phyloP scores from a whole-genome alignment of 441 rosid genomes.

The Erysimum cheiri region DNA sequence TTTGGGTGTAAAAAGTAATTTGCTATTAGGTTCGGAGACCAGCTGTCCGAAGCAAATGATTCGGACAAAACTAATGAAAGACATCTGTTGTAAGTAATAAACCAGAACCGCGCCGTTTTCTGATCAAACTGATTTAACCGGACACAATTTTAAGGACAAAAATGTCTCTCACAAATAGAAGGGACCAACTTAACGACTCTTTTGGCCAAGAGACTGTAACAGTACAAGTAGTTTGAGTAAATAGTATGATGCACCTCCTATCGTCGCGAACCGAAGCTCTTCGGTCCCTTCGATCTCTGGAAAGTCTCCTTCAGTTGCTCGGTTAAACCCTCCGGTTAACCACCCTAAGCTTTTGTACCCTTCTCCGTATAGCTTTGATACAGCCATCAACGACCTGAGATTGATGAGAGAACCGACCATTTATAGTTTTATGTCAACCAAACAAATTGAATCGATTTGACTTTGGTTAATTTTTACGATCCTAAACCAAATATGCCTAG shows the following conservation, averaged over 20 bases:
- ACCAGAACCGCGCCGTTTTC: constrained; percentile 1
- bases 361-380: constrained; percentile 58
- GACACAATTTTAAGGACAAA: constrained; percentile 9
- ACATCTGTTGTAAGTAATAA: constrained; percentile 7
- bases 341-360: constrained; percentile 83
- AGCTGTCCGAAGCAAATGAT: constrained; percentile 41
- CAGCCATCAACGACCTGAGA: constrained; percentile 72
- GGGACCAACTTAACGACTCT: constrained; percentile 20
- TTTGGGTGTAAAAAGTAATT: constrained; percentile 39
- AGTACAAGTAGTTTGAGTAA: constrained; percentile 68
- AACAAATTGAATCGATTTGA: neutral
- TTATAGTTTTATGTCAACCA: neutral
- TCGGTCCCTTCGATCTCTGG: constrained; percentile 69
- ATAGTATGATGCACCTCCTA: constrained; percentile 82
- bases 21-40: constrained; percentile 6
- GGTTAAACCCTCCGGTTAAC: constrained; percentile 85
- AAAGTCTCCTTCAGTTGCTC: constrained; percentile 65
- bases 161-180: neutral
- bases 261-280: constrained; percentile 80
- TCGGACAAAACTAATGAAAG: constrained; percentile 1
- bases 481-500: neutral
- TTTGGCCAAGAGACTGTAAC: constrained; percentile 53
- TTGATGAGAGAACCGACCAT: neutral
- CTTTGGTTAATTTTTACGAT: neutral
- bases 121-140: constrained; percentile 18